Evolutionary conservation across 2,329 filamentous ascomycete genomes (phyloP).

Genomic region (Trichophyton simii): DNA sequence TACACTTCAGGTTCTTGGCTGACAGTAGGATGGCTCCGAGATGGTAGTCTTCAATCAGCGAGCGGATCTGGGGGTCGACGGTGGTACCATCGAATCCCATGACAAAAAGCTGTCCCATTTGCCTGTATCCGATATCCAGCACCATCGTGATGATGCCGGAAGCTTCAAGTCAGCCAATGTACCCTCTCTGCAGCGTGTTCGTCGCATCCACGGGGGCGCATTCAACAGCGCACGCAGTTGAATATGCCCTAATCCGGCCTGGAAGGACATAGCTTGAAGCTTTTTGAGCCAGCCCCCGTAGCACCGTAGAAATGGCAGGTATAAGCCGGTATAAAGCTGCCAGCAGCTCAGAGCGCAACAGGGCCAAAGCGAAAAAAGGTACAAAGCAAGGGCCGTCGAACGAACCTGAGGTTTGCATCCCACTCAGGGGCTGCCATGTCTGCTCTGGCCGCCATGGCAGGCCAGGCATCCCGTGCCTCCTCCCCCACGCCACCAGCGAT

Average conservation of each 20-base stretch:
- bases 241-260: no score
- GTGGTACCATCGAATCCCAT: slow-evolving; percentile 56
- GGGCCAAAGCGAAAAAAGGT: not conserved
- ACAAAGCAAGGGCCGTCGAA: slow-evolving; percentile 5
- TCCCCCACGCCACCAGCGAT: not conserved
- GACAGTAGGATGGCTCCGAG: slow-evolving; percentile 67
- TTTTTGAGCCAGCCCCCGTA: not conserved
- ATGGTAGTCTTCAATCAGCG: slow-evolving; percentile 55
- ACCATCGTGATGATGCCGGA: slow-evolving; percentile 54
- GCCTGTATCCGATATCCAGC: slow-evolving; percentile 48
- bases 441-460: slow-evolving; percentile 27
- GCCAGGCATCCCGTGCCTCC: slow-evolving; percentile 1
- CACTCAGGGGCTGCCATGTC: slow-evolving; percentile 41
- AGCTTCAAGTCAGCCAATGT: slow-evolving; percentile 30
- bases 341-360: not conserved
- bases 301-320: not conserved
- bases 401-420: slow-evolving; percentile 59
- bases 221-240: no score
- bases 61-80: slow-evolving; percentile 50
- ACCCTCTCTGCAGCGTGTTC: slow-evolving; percentile 2
- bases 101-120: slow-evolving; percentile 49
- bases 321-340: not conserved
- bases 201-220: no score
- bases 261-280: no score
- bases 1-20: slow-evolving; percentile 55